phyloP scores from a whole-genome alignment of 495 filamentous ascomycete genomes.

The Podospora pseudocomata region DNA sequence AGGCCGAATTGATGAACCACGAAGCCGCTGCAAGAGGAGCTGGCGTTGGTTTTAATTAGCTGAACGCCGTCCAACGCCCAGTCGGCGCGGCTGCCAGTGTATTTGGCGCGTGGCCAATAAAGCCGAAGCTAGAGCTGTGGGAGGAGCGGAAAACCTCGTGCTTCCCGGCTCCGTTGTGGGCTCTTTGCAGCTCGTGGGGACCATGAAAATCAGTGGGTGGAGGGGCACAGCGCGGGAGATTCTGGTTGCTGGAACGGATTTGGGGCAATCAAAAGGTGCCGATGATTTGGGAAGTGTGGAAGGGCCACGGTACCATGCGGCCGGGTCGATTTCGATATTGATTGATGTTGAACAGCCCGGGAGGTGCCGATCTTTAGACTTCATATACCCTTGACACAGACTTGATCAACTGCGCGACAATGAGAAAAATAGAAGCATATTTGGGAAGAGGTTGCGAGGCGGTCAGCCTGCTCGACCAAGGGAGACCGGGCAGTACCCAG shows the following conservation, averaged over 20 bases:
- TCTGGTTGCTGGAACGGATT: constrained; percentile 13
- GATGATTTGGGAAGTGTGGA: constrained; percentile 8
- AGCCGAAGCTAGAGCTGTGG: background rate
- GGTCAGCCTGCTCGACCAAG: background rate
- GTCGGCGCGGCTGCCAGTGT: constrained; percentile 1
- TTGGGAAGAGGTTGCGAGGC: background rate
- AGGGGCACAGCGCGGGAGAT: constrained; percentile 6
- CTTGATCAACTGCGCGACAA: background rate
- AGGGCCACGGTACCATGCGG: constrained; percentile 1
- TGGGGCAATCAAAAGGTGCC: constrained; percentile 12
- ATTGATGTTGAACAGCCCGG: background rate
- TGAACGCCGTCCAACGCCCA: constrained; percentile 4
- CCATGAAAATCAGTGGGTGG: background rate
- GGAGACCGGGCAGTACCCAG: background rate
- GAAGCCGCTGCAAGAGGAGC: background rate
- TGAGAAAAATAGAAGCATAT: constrained; percentile 2
- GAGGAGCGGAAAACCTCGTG: background rate
- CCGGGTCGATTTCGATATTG: background rate
- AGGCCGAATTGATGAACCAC: background rate
- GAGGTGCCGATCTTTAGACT: background rate
- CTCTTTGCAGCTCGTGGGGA: background rate
- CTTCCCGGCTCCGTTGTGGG: background rate
- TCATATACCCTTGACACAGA: background rate
- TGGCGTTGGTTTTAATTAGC: constrained; percentile 4
- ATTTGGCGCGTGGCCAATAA: background rate